A percentile compares a stretch with the other conserved stretches of the same genome.
Evolutionary conservation across 2,329 filamentous ascomycete species (phyloP).

Genomic region (Scytalidium lignicola): DNA sequence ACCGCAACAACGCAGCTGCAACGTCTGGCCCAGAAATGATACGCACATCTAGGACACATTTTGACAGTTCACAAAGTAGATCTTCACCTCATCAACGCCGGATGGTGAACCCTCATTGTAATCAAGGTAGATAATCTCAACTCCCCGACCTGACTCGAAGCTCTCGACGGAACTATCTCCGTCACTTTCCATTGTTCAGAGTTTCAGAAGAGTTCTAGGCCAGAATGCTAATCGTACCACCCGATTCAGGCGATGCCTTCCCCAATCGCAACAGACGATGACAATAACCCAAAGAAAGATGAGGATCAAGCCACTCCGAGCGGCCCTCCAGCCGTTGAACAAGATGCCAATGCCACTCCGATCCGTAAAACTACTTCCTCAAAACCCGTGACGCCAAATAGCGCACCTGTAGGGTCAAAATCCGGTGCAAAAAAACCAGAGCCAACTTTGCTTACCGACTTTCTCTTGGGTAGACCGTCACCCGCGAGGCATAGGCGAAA

Average conservation of each 20-base stretch:
- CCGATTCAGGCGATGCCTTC: conserved; percentile 5
- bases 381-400: conserved; percentile 17
- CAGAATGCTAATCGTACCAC: conserved; percentile 2
- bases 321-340: conserved; percentile 11
- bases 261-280: conserved; percentile 3
- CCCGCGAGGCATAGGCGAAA: conserved; percentile 52
- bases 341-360: conserved; percentile 16
- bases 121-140: background rate
- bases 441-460: conserved; percentile 50
- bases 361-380: conserved; percentile 12
- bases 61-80: background rate
- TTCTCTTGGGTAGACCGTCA: conserved; percentile 51
- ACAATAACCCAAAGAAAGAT: conserved; percentile 2
- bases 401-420: conserved; percentile 20
- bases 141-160: background rate
- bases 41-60: background rate
- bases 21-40: background rate
- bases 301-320: conserved; percentile 9
- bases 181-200: background rate
- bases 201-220: background rate
- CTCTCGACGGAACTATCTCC: background rate
- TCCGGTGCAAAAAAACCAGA: conserved; percentile 25
- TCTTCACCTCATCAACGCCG: background rate
- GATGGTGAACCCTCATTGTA: background rate
- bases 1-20: background rate